These are phyloP conservation scores for Crithidia bombi DNA, from an alignment of 208 protist species.

Conservation along the genomic window DNA sequence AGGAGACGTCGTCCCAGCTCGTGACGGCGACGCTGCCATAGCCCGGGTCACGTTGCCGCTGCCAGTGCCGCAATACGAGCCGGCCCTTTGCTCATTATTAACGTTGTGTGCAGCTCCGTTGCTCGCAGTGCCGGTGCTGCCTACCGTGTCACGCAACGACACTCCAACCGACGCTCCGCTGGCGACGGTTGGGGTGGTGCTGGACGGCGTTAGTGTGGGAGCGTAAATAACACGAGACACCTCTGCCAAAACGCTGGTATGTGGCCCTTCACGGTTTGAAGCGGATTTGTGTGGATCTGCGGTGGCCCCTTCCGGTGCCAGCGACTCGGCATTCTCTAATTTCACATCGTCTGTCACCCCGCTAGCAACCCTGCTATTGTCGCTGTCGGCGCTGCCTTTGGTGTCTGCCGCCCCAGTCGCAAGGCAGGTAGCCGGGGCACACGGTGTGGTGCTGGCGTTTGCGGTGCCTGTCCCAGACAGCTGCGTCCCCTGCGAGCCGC, in stretches of 20 bases:
- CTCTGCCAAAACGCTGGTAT: no score
- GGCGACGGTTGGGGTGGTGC: not conserved
- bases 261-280: no score
- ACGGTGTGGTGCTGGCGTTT: not conserved
- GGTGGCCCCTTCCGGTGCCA: no score
- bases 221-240: no score
- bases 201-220: no score
- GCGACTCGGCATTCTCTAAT: no score
- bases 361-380: not conserved
- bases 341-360: no score
- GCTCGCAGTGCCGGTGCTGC: not conserved
- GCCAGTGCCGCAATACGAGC: not conserved
- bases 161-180: not conserved
- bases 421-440: not conserved
- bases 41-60: not conserved
- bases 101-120: not conserved
- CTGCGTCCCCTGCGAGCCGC: slow-evolving; percentile 21
- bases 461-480: not conserved
- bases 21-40: not conserved
- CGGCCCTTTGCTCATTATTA: not conserved
- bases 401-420: no score
- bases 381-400: not conserved
- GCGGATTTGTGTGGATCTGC: no score
- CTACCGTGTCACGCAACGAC: not conserved
- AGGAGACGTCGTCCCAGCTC: not conserved